phyloP scores from a whole-genome alignment of 345 rosid genomes.

The Melastoma malabathricum region DNA sequence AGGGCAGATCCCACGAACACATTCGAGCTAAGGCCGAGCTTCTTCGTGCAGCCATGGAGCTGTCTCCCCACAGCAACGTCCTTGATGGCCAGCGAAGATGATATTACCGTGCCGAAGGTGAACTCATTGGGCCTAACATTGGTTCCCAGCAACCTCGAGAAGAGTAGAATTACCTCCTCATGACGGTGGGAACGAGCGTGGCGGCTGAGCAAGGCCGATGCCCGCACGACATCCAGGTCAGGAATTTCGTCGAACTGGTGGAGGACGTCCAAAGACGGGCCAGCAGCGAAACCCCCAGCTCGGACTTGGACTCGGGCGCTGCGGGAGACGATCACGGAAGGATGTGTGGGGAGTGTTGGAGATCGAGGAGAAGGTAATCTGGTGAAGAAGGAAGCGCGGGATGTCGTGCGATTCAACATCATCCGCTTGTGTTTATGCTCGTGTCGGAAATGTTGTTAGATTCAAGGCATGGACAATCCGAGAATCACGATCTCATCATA shows the following conservation, averaged over 20 bases:
- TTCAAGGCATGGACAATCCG: too few relatives aligned
- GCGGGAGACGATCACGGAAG: too few relatives aligned
- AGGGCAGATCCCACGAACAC: slow-evolving; percentile 65
- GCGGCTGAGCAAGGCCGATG: slow-evolving; percentile 38
- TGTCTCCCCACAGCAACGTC: slow-evolving; percentile 42
- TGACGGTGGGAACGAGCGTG: slow-evolving; percentile 26
- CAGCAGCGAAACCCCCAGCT: not conserved
- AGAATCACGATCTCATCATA: too few relatives aligned
- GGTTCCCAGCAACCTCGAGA: slow-evolving; percentile 33
- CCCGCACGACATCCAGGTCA: slow-evolving; percentile 35
- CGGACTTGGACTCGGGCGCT: too few relatives aligned
- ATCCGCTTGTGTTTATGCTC: too few relatives aligned
- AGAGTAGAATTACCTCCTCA: slow-evolving; percentile 31
- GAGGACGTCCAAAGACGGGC: too few relatives aligned
- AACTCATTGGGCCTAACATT: slow-evolving; percentile 55
- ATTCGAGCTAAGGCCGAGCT: slow-evolving; percentile 43
- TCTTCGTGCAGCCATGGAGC: slow-evolving; percentile 46
- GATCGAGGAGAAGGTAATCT: too few relatives aligned
- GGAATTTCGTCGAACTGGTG: slow-evolving; percentile 45
- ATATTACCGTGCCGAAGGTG: slow-evolving; percentile 59
- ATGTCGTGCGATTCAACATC: too few relatives aligned
- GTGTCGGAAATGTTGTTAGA: too few relatives aligned
- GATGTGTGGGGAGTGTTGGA: too few relatives aligned
- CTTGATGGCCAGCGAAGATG: slow-evolving; percentile 24
- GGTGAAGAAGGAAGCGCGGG: too few relatives aligned